Percentiles rank a stretch among this genome's conserved stretches.
phyloP scores from a whole-genome alignment of 1,284 basidiomycete genomes.

The Peniophora sp. region DNA sequence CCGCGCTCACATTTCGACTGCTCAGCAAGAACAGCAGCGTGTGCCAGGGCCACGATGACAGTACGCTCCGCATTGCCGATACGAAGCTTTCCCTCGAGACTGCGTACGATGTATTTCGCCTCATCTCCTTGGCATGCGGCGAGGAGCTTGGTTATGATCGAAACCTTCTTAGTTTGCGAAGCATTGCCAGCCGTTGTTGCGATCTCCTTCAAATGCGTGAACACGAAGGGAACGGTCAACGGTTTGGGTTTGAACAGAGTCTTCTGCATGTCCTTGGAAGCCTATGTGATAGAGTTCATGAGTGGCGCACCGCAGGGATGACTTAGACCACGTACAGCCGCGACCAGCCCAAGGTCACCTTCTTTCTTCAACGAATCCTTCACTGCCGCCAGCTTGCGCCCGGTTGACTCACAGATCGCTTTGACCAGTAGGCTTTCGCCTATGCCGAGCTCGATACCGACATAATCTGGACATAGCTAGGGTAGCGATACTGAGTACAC shows the following conservation, averaged over 20 bases:
- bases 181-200: slow-evolving; percentile 79
- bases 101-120: slow-evolving; percentile 95
- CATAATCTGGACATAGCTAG: slow-evolving; percentile 91
- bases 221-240: slow-evolving; percentile 84
- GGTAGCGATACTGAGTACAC: slow-evolving; percentile 5
- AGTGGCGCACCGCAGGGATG: background rate
- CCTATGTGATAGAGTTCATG: slow-evolving; percentile 35
- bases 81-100: slow-evolving; percentile 93
- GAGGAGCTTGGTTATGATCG: slow-evolving; percentile 90
- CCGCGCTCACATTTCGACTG: slow-evolving; percentile 44
- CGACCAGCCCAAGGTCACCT: slow-evolving; percentile 93
- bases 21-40: slow-evolving; percentile 77
- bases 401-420: slow-evolving; percentile 92
- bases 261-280: slow-evolving; percentile 89
- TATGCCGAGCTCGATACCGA: slow-evolving; percentile 93
- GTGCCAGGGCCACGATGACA: slow-evolving; percentile 81
- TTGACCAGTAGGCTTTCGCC: slow-evolving; percentile 94
- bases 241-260: slow-evolving; percentile 94
- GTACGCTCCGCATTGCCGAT: slow-evolving; percentile 97
- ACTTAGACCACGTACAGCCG: slow-evolving; percentile 90
- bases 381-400: slow-evolving; percentile 74
- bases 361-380: slow-evolving; percentile 92
- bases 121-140: slow-evolving; percentile 85
- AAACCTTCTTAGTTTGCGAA: slow-evolving; percentile 91
- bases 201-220: slow-evolving; percentile 80